These are phyloP conservation scores for Davidsoniella virescens DNA, from an alignment of 2,329 filamentous ascomycete species.

Conservation along the genomic window DNA sequence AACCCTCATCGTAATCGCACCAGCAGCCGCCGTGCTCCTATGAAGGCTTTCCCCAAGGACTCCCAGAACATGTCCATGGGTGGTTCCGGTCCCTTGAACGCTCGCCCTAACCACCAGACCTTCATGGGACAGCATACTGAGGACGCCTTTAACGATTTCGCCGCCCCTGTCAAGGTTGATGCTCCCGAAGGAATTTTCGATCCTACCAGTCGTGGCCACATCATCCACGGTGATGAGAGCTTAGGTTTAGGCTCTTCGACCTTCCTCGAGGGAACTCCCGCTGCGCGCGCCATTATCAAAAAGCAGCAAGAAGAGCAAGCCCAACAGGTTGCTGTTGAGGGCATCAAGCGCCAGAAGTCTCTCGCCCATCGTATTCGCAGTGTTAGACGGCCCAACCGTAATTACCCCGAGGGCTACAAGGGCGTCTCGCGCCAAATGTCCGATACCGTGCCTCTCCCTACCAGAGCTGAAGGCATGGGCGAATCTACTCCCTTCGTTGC, in stretches of 20 bases:
- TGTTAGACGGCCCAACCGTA: slow-evolving; percentile 41
- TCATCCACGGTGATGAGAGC: slow-evolving; percentile 70
- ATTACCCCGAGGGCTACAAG: slow-evolving; percentile 23
- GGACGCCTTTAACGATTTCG: slow-evolving; percentile 78
- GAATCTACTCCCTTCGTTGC: slow-evolving; percentile 9
- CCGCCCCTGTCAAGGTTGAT: slow-evolving; percentile 24
- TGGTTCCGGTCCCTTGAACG: slow-evolving; percentile 70
- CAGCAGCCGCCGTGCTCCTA: slow-evolving; percentile 67
- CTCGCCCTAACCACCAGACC: slow-evolving; percentile 66
- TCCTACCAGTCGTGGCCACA: slow-evolving; percentile 47
- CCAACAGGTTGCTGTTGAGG: slow-evolving; percentile 35
- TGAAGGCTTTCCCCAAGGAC: slow-evolving; percentile 89
- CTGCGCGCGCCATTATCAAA: slow-evolving; percentile 62
- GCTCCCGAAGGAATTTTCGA: slow-evolving; percentile 39
- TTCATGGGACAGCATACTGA: slow-evolving; percentile 66
- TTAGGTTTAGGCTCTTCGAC: slow-evolving; percentile 84
- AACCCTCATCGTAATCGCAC: slow-evolving; percentile 87
- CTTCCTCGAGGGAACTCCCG: slow-evolving; percentile 86
- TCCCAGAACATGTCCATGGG: slow-evolving; percentile 86
- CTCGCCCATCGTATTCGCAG: slow-evolving; percentile 81
- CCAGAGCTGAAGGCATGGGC: slow-evolving; percentile 10
- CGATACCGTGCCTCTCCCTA: slow-evolving; percentile 19
- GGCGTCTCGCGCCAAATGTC: slow-evolving; percentile 25
- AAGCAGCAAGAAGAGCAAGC: slow-evolving; percentile 55
- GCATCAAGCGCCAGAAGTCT: slow-evolving; percentile 81